Evolutionary conservation across 192 early-diverging fungal species (phyloP), one percentile per base, ranked within the genome.

Genomic region (Spinellus fusiger): DNA sequence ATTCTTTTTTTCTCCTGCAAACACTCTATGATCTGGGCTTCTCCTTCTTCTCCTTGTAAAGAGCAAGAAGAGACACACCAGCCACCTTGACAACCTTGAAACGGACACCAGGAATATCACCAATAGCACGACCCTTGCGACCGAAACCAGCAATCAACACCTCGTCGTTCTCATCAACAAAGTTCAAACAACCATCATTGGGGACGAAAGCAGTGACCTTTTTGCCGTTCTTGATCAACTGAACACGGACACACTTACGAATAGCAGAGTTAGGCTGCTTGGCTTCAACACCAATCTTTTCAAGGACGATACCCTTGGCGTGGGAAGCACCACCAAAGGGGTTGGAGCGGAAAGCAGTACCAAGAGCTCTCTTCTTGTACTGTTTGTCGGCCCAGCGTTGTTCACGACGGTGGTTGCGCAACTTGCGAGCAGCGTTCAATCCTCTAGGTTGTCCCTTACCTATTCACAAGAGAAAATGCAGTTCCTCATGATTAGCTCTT

Each of bases 21-120:
- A 18, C 40, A n/a, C 15, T 66, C 88, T 93, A 93, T 64, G 91
- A 87, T 68, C 95, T 86, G 71, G 93, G 93, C 90, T 98, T 99
- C 87, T 97, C 97, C 91, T 99, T 99, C 94, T 99, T 99, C 84
- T 99, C 97, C 88, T 98, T 99, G 87, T 92, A 99, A 79, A 99
- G 80, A 72, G 97, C 95, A 59, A 98, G 81, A 67, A 99, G 94
- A 49, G 95, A 92, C 70, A 99, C 97, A 81, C 95, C 95, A 66
- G 97, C 89, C 71, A 99, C 97, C 88, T 99, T 97, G 80, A 99
- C 95, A 70, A 98, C 86, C 93, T 99, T 99, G 93, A 99, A 99
- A 71, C 97, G 95, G 71, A 98, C 92, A 93, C 97, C 97, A 72
- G 97, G 97, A 84, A 98, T 93, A 95, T 98, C 95, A 92, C 97